Percentiles rank a stretch among this genome's conserved stretches.
Conservation (phyloP, 2,329 filamentous ascomycete genomes). For the Fusarium musae region DNA sequence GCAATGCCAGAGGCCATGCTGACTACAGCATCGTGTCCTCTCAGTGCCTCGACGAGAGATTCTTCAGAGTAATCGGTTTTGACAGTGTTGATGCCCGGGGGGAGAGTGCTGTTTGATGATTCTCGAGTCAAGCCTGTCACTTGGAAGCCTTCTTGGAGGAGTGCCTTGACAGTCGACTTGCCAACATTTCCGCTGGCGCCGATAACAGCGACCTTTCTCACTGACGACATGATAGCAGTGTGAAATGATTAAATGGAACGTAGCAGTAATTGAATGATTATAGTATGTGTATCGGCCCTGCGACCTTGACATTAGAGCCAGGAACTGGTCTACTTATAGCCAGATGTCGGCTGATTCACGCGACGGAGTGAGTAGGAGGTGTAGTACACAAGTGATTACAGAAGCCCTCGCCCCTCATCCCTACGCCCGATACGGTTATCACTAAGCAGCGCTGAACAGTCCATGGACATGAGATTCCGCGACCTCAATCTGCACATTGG, state of each 20-base stretch:
- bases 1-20: neutral
- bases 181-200: neutral
- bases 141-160: neutral
- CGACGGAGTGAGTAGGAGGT: rapidly evolving
- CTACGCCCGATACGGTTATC: neutral
- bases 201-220: neutral
- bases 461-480: neutral
- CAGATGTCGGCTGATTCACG: rapidly evolving
- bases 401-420: neutral
- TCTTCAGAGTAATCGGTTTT: neutral
- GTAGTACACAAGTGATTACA: too few relatives aligned
- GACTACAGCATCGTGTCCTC: neutral
- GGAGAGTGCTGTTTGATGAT: neutral
- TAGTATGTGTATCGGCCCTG: rapidly evolving
- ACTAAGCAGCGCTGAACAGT: neutral
- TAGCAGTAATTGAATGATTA: rapidly evolving
- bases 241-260: rapidly evolving
- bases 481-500: neutral
- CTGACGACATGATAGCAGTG: neutral
- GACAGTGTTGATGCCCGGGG: neutral
- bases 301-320: rapidly evolving
- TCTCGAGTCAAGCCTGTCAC: neutral
- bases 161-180: neutral
- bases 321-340: rapidly evolving
- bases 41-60: neutral